These are phyloP conservation scores for Skeletonema marinoi DNA, from an alignment of 108 stramenopile genomes.

Conservation along the genomic window DNA sequence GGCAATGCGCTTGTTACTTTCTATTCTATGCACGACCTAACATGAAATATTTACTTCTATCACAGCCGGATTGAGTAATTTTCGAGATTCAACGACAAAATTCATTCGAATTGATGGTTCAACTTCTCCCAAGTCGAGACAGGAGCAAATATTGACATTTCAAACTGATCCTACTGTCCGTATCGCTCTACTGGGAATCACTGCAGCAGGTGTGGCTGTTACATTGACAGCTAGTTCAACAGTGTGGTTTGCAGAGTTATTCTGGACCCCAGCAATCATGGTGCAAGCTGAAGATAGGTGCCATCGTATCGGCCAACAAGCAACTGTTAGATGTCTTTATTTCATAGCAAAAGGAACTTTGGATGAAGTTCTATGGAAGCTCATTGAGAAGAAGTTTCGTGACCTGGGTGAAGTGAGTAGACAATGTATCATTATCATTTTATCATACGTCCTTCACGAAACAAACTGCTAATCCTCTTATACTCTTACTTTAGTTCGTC, in stretches of 20 bases:
- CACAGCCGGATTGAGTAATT: constrained; percentile 48
- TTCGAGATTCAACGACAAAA: constrained; percentile 25
- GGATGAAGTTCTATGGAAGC: constrained; percentile 89
- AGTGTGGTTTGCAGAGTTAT: constrained; percentile 97
- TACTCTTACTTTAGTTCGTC: constrained; percentile 60
- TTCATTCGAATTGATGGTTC: constrained; percentile 96
- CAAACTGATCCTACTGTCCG: constrained; percentile 86
- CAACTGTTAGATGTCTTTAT: constrained; percentile 87
- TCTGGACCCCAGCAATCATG: constrained; percentile 97
- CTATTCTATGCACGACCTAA: neutral
- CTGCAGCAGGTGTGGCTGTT: constrained; percentile 96
- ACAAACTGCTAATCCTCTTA: neutral
- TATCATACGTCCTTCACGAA: neutral
- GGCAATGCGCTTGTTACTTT: neutral
- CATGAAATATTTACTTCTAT: neutral
- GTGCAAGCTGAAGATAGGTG: constrained; percentile 97
- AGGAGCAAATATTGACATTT: constrained; percentile 89
- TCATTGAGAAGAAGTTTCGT: constrained; percentile 84
- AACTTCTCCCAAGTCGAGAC: constrained; percentile 84
- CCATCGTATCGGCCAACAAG: constrained; percentile 96
- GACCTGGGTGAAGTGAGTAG: constrained; percentile 61
- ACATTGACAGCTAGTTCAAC: constrained; percentile 97
- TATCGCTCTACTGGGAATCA: constrained; percentile 92
- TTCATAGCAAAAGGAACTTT: constrained; percentile 84
- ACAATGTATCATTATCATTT: neutral